phyloP scores from a whole-genome alignment of 2,329 filamentous ascomycete species.

The Xylariomycetidae sp. region DNA sequence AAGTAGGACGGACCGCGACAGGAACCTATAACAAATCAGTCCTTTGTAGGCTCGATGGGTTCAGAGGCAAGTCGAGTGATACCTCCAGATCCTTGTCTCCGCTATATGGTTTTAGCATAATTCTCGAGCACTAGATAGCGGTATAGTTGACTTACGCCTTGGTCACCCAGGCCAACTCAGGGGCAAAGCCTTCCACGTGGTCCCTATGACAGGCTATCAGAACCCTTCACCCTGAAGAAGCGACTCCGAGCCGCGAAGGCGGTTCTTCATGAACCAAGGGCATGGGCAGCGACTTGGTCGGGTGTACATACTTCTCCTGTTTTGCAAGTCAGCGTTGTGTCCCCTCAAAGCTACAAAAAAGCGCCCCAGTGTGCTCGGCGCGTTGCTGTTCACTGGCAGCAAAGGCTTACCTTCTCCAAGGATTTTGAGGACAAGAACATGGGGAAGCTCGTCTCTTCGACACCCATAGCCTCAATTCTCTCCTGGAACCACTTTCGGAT shows the following conservation, averaged over 20 bases:
- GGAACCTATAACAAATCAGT: constrained; percentile 39
- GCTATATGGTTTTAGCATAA: constrained; percentile 37
- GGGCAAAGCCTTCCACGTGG: constrained; percentile 97
- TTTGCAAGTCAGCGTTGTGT: constrained; percentile 4
- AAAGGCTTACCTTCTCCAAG: constrained; percentile 51
- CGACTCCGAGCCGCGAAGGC: too few relatives aligned
- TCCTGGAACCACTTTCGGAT: constrained; percentile 63
- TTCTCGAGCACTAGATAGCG: constrained; percentile 6
- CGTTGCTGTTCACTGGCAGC: constrained; percentile 2
- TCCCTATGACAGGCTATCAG: too few relatives aligned
- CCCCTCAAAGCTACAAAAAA: not conserved
- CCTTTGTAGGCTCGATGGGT: not conserved
- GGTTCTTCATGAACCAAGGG: too few relatives aligned
- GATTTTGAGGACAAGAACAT: constrained; percentile 93
- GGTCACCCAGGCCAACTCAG: constrained; percentile 84
- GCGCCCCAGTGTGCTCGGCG: not conserved
- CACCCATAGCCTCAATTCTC: constrained; percentile 83
- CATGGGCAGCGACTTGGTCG: too few relatives aligned
- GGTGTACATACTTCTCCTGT: constrained; percentile 16
- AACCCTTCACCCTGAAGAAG: too few relatives aligned
- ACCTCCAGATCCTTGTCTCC: constrained; percentile 85
- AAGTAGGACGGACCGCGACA: constrained; percentile 62
- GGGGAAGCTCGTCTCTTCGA: constrained; percentile 94
- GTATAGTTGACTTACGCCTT: constrained; percentile 58
- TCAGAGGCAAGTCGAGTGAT: not conserved